phyloP scores from a whole-genome alignment of 2,329 filamentous ascomycete genomes.

The Fusarium odoratissimum region DNA sequence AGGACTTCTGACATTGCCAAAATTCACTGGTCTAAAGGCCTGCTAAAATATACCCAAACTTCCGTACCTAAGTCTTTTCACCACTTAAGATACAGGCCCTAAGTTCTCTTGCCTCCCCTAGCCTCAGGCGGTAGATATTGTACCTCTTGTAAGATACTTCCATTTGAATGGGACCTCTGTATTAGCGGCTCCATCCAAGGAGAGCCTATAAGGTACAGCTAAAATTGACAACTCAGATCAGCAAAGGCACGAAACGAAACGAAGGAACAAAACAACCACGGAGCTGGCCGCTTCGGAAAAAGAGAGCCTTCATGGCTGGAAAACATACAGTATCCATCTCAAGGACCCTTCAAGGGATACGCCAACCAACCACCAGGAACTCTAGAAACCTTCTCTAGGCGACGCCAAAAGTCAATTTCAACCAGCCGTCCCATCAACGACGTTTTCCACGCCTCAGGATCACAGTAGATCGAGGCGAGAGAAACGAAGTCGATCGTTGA shows the following conservation, averaged over 20 bases:
- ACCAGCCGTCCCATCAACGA: conserved; percentile 23
- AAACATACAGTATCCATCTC: neutral
- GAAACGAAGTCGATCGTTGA: neutral
- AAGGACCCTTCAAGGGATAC: conserved; percentile 2
- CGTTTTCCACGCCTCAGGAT: neutral
- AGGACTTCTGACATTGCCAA: neutral
- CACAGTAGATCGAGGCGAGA: neutral
- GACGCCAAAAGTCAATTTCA: conserved; percentile 35
- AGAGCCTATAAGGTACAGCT: neutral
- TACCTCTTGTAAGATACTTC: neutral
- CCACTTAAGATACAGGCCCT: neutral
- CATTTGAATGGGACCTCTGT: neutral
- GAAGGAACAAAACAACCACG: neutral
- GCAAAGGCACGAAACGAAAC: neutral
- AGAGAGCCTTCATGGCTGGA: neutral
- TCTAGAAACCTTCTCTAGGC: conserved; percentile 15
- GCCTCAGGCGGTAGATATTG: neutral
- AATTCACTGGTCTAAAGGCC: neutral
- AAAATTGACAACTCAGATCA: conserved; percentile 23
- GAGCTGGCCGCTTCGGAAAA: conserved; percentile 14
- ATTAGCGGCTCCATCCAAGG: conserved; percentile 2
- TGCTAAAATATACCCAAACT: neutral
- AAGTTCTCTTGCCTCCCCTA: no score
- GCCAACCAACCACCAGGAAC: conserved; percentile 20
- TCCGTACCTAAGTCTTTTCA: neutral